Base-by-base conservation (phyloP, 768 basidiomycete species). In the Suillus bovinus region DNA sequence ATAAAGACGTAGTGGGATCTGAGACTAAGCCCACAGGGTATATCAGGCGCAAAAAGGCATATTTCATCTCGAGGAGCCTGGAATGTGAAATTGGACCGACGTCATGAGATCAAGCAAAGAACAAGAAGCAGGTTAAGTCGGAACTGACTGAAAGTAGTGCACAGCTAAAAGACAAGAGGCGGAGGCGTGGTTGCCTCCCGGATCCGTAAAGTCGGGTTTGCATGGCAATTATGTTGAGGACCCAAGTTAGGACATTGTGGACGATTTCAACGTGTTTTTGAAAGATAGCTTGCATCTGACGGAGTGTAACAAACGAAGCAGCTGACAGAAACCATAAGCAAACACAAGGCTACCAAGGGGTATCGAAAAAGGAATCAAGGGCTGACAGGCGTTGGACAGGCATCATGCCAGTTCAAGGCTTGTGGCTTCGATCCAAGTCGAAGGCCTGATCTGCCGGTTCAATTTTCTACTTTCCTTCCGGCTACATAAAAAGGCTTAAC, bases 401-500 rank as follows among this genome's bases (percentile, higher is more conserved):
- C 36, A 9, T 16, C 24, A 38, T 50, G 54, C 24, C 10, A 55
- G 22, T 55, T 27, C 55, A 36, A 36, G n/a, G 22, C 54, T 22
- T 56, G 55, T 56, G 55, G 17, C 55, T 56, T 56, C 55, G 55
- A 56, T 56, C 55, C 50, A 52, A 52, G 50, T 52, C 29, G 27
- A 50, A 50, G 27, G 52, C 59, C 52, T 56, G 58, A 58, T 55
- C 50, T 62, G 47, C 49, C 33, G 50, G 50, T 27, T 61, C 42
- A 61, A 61, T 61, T 49, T 63, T 59, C 47, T 52, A 39, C 55
- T 55, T 58, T 54, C 42, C 33, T 64, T n/a, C 50, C 63, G 44
- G 44, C 50, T 14, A 36, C 63, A 74, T 76, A 74, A 75, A 74
- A 67, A 73, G 67, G 66, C 61, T 29, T 22, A 61, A 60, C 17